Conservation (phyloP, 768 basidiomycete genomes). For the Mycena albidolilacea region DNA sequence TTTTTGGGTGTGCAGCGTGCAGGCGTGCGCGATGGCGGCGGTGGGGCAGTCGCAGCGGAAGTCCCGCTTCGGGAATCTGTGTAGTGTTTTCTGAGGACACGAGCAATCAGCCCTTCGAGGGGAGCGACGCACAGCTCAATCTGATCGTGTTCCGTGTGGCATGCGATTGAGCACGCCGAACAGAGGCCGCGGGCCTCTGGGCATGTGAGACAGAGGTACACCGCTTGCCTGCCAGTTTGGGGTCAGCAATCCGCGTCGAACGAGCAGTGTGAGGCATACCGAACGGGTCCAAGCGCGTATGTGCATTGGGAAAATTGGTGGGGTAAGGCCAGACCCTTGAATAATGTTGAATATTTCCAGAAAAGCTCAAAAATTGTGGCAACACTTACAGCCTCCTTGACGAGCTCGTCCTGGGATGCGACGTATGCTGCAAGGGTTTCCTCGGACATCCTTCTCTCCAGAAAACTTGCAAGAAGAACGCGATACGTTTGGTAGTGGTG, state of each 20-base stretch:
- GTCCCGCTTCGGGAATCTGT: conserved; percentile 82
- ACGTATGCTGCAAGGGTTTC: conserved; percentile 58
- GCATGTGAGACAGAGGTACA: conserved; percentile 88
- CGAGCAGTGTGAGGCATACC: conserved; percentile 49
- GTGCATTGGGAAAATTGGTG: conserved; percentile 79
- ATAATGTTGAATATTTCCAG: conserved; percentile 50
- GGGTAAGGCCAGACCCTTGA: conserved; percentile 64
- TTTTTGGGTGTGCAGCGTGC: conserved; percentile 69
- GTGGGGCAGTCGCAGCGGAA: conserved; percentile 93
- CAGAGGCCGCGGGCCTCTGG: conserved; percentile 79
- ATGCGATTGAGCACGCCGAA: conserved; percentile 88
- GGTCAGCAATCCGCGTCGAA: conserved; percentile 35
- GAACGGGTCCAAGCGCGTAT: conserved; percentile 68
- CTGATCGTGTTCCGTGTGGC: conserved; percentile 90
- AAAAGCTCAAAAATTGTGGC: conserved; percentile 45
- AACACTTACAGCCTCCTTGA: conserved; percentile 59
- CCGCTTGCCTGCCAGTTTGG: conserved; percentile 69
- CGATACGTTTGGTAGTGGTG: neutral
- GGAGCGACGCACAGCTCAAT: conserved; percentile 71
- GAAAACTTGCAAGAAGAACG: neutral
- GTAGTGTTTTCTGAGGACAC: conserved; percentile 14
- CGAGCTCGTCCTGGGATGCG: conserved; percentile 63
- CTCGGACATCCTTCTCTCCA: no score
- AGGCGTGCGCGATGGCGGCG: conserved; percentile 67
- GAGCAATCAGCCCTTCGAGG: conserved; percentile 8